phyloP scores from a whole-genome alignment of 2,329 filamentous ascomycete species.

The Fusarium cyanostomum region DNA sequence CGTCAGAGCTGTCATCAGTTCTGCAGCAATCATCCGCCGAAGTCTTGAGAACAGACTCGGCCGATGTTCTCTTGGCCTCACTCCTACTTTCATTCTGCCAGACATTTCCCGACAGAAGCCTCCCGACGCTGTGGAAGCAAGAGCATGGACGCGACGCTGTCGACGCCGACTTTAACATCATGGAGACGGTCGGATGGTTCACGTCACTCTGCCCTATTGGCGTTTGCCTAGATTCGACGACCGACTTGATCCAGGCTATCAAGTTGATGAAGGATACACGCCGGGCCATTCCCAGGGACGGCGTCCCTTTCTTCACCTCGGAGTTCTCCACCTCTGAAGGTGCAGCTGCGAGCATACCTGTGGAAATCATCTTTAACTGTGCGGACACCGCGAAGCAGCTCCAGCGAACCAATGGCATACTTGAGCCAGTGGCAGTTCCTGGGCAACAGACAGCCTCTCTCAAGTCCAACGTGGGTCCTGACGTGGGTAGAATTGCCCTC shows the following conservation, averaged over 20 bases:
- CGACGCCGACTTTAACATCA: slow-evolving; percentile 59
- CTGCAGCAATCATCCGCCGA: slow-evolving; percentile 56
- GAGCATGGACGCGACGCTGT: slow-evolving; percentile 59
- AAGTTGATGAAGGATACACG: slow-evolving; percentile 64
- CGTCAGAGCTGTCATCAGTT: slow-evolving; percentile 53
- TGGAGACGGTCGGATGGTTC: slow-evolving; percentile 69
- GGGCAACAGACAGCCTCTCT: slow-evolving; percentile 51
- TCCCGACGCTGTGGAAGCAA: slow-evolving; percentile 65
- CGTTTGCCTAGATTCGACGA: slow-evolving; percentile 53
- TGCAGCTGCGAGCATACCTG: slow-evolving; percentile 54
- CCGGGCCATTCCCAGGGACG: slow-evolving; percentile 54
- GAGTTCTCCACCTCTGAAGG: slow-evolving; percentile 51
- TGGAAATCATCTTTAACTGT: slow-evolving; percentile 69
- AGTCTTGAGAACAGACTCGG: slow-evolving; percentile 60
- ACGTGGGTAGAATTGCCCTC: slow-evolving; percentile 59
- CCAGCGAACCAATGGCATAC: slow-evolving; percentile 57
- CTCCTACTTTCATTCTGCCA: slow-evolving; percentile 65
- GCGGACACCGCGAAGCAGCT: slow-evolving; percentile 60
- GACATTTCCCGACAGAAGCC: slow-evolving; percentile 61
- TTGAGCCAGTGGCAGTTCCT: slow-evolving; percentile 57
- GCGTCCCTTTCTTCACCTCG: slow-evolving; percentile 60
- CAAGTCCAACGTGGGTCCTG: slow-evolving; percentile 56
- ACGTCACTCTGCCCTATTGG: slow-evolving; percentile 64
- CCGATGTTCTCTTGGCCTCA: slow-evolving; percentile 64
- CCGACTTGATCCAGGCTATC: slow-evolving; percentile 61